Evolutionary conservation across 2,329 filamentous ascomycete genomes (phyloP), one percentile per base, ranked within the genome.

Genomic region (Ophiocordyceps camponoti-leonardi): DNA sequence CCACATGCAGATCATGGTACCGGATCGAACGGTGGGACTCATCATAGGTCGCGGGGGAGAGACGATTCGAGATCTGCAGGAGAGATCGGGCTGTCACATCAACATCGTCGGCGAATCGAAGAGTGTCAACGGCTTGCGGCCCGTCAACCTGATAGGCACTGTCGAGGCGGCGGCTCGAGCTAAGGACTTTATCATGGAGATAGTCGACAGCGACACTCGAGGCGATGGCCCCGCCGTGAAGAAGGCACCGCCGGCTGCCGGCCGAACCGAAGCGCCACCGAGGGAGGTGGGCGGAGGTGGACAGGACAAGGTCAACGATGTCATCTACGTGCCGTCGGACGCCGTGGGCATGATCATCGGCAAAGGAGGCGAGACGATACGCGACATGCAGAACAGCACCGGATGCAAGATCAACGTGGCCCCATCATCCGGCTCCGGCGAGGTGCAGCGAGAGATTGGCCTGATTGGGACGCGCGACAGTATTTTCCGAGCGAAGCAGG

Each of bases 271-370:
- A 47, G 55, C 39, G 22, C 52, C 57, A 13, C 48, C 54, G 13
- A 58, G 64, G 30, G 61, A 63, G 44, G 61, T 61, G 53, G 54
- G 53, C 11, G 60, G 56, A 42, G 54, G 53, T 43, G 60, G 54
- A 26, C 59, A 60, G 22, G 81, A 84, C 53, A 90, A 88, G 67
- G 73, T 83, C 55, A 87, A 81, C 56, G 86, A 94, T 56, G 80
- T 78, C 39, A 86, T 94, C 50, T 80, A 78, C 53, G 86, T 94
- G 11, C 87, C 87, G 13, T 90, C 86, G 20, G 87, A 94, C 59
- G 83, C 87, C 6, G 87, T 94, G 46, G 87, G 87, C 49, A 94
- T 94, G 87, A 94, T 94, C 52, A 94, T 94, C 49, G 87, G 88
- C 51, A 94, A 94, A 69, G 84, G 86, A 47, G 87, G 87, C 51